These are phyloP conservation scores for Maudiozyma turicensis DNA, from an alignment of 805 yeast species.

Conservation along the genomic window DNA sequence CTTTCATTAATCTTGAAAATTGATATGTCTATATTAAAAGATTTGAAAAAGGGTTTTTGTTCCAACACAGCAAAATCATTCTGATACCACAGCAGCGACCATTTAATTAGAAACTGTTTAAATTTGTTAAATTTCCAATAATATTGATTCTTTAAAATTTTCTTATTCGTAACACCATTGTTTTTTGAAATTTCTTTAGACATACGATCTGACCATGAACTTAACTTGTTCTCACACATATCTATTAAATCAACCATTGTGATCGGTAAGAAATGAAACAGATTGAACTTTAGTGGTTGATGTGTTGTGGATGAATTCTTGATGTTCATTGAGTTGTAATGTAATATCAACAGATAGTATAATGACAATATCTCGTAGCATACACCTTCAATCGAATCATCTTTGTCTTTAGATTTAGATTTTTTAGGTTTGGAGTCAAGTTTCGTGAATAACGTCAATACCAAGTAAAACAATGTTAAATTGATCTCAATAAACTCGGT, in stretches of 20 bases:
- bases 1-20: not conserved
- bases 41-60: conserved; percentile 6
- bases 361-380: conserved; percentile 24
- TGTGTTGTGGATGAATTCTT: not conserved
- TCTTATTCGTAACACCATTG: not conserved
- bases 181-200: not conserved
- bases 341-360: conserved; percentile 20
- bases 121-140: conserved; percentile 18
- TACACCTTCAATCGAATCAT: conserved; percentile 10
- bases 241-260: conserved; percentile 19
- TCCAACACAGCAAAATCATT: conserved; percentile 8
- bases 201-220: conserved; percentile 9
- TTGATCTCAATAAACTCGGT: conserved; percentile 23
- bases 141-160: conserved; percentile 5
- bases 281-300: conserved; percentile 22
- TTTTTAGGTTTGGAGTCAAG: not conserved
- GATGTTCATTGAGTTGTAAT: conserved; percentile 5
- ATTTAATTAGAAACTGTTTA: conserved; percentile 15
- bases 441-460: conserved; percentile 6
- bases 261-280: conserved; percentile 23
- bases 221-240: conserved; percentile 15
- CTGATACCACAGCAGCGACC: conserved; percentile 20
- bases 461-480: conserved; percentile 21
- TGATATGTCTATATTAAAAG: conserved; percentile 2
- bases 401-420: not conserved